Evolutionary conservation across 2,329 filamentous ascomycete genomes (phyloP).

Genomic region (Cladosporium sp.): DNA sequence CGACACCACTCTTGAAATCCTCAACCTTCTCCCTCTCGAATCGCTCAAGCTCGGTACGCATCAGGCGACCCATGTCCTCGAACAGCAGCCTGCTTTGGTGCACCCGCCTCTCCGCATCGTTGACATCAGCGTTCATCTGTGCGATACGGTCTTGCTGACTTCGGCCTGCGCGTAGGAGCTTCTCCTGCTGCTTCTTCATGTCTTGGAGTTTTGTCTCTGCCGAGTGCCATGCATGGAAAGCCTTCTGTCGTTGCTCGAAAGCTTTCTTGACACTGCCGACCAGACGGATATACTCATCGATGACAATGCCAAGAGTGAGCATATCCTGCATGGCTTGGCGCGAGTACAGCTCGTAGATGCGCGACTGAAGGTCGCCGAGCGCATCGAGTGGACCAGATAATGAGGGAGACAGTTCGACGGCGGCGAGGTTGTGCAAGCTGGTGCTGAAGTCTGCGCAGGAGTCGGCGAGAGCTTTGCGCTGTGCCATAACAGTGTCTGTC

Average conservation of each 20-base stretch:
- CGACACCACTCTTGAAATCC: constrained; percentile 96
- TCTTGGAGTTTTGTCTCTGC: constrained; percentile 91
- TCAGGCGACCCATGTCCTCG: constrained; percentile 93
- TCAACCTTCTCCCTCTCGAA: constrained; percentile 98
- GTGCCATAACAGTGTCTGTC: constrained; percentile 87
- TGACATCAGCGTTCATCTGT: constrained; percentile 88
- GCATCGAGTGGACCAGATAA: constrained; percentile 88
- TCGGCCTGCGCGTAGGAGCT: constrained; percentile 89
- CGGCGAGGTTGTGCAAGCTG: constrained; percentile 87
- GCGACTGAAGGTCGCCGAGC: constrained; percentile 88
- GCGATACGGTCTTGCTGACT: constrained; percentile 94
- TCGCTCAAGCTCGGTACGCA: constrained; percentile 86
- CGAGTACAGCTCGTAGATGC: constrained; percentile 92
- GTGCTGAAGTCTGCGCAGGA: constrained; percentile 90
- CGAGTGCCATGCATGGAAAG: constrained; percentile 89
- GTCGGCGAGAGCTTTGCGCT: constrained; percentile 91
- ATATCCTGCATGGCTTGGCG: constrained; percentile 97
- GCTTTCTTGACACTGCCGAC: constrained; percentile 94
- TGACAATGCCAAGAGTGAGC: constrained; percentile 91
- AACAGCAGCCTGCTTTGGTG: constrained; percentile 88
- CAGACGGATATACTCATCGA: constrained; percentile 95
- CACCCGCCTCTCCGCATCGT: constrained; percentile 90
- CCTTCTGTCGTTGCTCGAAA: constrained; percentile 89
- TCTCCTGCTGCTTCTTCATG: constrained; percentile 85
- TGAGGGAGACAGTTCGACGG: constrained; percentile 85